A percentile compares a stretch with the other conserved stretches of the same genome.
These are phyloP conservation scores for Ogataea allantospora DNA, from an alignment of 805 yeast species.

Conservation along the genomic window DNA sequence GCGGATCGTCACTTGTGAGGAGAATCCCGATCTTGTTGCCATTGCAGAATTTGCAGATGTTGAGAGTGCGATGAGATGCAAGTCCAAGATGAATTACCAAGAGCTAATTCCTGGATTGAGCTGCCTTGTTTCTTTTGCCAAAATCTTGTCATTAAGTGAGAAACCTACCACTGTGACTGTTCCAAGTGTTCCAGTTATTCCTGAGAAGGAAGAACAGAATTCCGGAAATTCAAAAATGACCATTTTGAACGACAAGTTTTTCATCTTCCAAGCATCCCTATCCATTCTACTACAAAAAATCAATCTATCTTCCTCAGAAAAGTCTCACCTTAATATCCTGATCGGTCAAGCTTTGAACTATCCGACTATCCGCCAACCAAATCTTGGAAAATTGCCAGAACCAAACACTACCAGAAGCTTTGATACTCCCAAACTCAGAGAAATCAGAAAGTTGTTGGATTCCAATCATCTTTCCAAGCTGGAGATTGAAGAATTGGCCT, in stretches of 20 bases:
- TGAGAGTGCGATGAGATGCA: conserved; percentile 78
- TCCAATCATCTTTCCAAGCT: conserved; percentile 47
- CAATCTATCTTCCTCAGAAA: conserved; percentile 44
- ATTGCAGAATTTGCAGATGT: conserved; percentile 70
- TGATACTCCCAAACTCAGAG: conserved; percentile 87
- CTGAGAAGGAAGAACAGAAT: conserved; percentile 15
- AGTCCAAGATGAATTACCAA: conserved; percentile 73
- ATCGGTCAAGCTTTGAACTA: conserved; percentile 44
- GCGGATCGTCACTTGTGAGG: conserved; percentile 48
- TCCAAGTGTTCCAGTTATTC: conserved; percentile 14
- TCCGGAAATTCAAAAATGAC: conserved; percentile 19
- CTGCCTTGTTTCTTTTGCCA: conserved; percentile 82
- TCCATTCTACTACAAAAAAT: conserved; percentile 15
- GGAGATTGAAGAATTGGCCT: conserved; percentile 77
- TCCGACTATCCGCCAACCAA: conserved; percentile 43
- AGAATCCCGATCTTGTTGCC: conserved; percentile 40
- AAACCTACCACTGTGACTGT: conserved; percentile 10
- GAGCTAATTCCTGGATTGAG: conserved; percentile 79
- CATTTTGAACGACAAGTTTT: conserved; percentile 23
- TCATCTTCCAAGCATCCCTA: conserved; percentile 20
- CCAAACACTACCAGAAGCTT: conserved; percentile 66
- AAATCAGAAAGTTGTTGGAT: conserved; percentile 74
- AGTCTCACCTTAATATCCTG: conserved; percentile 43
- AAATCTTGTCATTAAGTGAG: conserved; percentile 40
- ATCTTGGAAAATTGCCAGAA: conserved; percentile 76